Evolutionary conservation across 768 basidiomycete species (phyloP).

Genomic region (Brasilioporus rufonigricans): DNA sequence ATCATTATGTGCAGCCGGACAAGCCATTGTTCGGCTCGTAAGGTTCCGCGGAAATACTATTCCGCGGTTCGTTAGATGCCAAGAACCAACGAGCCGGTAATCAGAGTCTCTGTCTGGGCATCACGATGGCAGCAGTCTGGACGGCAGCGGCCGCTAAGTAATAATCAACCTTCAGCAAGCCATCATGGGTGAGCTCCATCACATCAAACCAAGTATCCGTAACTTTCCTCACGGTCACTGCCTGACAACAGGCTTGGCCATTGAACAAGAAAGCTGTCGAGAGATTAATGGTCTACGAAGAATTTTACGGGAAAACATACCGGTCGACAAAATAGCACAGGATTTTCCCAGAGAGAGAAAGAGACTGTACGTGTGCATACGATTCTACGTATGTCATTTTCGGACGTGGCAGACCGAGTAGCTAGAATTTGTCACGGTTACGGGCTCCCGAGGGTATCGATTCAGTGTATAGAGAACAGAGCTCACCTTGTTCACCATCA

Average conservation of each 20-base stretch:
- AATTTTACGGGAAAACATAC: slow-evolving; percentile 58
- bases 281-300: not conserved
- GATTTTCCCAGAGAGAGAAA: slow-evolving; percentile 84
- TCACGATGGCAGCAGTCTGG: too few relatives aligned
- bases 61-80: not conserved
- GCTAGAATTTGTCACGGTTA: slow-evolving; percentile 41
- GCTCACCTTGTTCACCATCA: slow-evolving; percentile 70
- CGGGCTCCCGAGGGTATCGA: not conserved
- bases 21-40: not conserved
- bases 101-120: not conserved
- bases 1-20: too few relatives aligned
- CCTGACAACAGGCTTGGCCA: slow-evolving; percentile 65
- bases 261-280: slow-evolving; percentile 78
- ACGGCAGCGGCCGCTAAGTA: not conserved
- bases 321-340: slow-evolving; percentile 78
- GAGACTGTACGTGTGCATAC: slow-evolving; percentile 78
- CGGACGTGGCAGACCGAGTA: slow-evolving; percentile 72
- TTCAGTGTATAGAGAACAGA: not conserved
- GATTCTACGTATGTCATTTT: slow-evolving; percentile 87
- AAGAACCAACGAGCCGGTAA: not conserved
- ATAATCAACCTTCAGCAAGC: not conserved
- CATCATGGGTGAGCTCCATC: not conserved
- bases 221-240: slow-evolving; percentile 46
- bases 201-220: slow-evolving; percentile 63
- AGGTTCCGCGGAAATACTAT: not conserved